phyloP scores from a whole-genome alignment of 148 eudicot species.

The Silene conica region DNA sequence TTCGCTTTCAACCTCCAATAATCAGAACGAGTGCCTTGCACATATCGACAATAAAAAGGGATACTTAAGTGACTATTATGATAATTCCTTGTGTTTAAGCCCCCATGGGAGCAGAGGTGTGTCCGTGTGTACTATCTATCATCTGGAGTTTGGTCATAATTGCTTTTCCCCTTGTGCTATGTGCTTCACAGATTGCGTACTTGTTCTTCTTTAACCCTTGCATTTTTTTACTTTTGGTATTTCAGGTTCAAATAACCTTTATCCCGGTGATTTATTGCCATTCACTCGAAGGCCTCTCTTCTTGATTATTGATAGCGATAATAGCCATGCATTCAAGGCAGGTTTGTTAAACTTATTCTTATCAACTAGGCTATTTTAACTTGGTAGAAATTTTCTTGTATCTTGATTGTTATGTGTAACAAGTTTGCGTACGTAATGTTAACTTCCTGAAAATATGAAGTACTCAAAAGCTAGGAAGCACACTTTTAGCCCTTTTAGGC shows the following conservation, averaged over 20 bases:
- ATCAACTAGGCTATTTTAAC: conserved; percentile 14
- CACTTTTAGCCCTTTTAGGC: background rate
- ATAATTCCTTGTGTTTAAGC: conserved; percentile 59
- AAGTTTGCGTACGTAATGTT: background rate
- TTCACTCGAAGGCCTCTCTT: conserved; percentile 88
- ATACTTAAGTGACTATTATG: conserved; percentile 48
- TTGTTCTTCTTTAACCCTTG: background rate
- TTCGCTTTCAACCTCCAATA: conserved; percentile 38
- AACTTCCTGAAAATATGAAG: background rate
- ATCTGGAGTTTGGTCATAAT: background rate
- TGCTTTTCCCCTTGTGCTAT: background rate
- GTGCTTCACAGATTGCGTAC: conserved; percentile 6
- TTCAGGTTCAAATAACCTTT: conserved; percentile 79
- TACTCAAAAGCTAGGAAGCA: conserved; percentile 5
- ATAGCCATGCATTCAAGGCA: conserved; percentile 99
- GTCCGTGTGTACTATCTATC: conserved; percentile 37
- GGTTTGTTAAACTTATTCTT: conserved; percentile 81
- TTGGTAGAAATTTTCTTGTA: conserved; percentile 7
- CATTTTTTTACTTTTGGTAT: conserved; percentile 24
- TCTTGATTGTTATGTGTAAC: background rate
- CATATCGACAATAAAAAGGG: conserved; percentile 43
- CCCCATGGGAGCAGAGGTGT: conserved; percentile 80
- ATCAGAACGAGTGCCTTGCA: conserved; percentile 33
- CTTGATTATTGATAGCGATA: conserved; percentile 87
- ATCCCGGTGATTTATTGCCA: conserved; percentile 88